Evolutionary conservation across 495 filamentous ascomycete genomes (phyloP).

Genomic region (Penicillium turbatum): DNA sequence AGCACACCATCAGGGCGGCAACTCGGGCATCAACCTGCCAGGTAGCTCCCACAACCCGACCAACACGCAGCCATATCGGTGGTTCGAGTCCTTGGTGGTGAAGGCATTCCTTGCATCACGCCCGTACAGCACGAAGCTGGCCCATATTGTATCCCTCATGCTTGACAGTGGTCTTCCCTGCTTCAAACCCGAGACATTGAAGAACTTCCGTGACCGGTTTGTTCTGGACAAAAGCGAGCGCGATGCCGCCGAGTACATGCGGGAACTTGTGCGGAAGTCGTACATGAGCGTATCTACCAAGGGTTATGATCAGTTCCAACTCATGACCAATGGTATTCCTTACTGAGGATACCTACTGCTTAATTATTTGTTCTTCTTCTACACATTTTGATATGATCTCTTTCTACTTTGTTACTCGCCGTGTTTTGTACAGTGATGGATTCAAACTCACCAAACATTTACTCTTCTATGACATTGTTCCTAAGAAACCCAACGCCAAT

Average conservation of each 20-base stretch:
- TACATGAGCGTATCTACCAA: constrained; percentile 83
- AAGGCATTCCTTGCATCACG: constrained; percentile 94
- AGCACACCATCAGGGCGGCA: constrained; percentile 26
- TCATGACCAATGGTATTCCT: constrained; percentile 95
- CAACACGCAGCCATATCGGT: constrained; percentile 81
- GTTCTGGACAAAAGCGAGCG: constrained; percentile 89
- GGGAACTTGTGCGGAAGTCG: constrained; percentile 80
- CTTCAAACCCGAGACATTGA: constrained; percentile 94
- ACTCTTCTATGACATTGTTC: no score
- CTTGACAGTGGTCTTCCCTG: constrained; percentile 94
- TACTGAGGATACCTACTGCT: constrained; percentile 46
- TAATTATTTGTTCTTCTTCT: background rate
- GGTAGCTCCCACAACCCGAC: constrained; percentile 47
- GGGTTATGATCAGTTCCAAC: constrained; percentile 94
- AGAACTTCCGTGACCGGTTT: constrained; percentile 89
- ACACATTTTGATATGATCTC: no score
- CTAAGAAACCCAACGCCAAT: no score
- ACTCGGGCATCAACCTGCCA: constrained; percentile 29
- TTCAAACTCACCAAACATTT: no score
- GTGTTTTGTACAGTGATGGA: no score
- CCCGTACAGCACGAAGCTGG: constrained; percentile 78
- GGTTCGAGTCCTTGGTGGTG: constrained; percentile 94
- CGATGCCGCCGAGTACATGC: constrained; percentile 93
- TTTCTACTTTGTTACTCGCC: no score
- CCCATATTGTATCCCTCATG: constrained; percentile 89